A percentile compares a stretch with the other conserved stretches of the same genome.
Evolutionary conservation across 2,329 filamentous ascomycete genomes (phyloP).

Genomic region (Aspergillus clavatus): DNA sequence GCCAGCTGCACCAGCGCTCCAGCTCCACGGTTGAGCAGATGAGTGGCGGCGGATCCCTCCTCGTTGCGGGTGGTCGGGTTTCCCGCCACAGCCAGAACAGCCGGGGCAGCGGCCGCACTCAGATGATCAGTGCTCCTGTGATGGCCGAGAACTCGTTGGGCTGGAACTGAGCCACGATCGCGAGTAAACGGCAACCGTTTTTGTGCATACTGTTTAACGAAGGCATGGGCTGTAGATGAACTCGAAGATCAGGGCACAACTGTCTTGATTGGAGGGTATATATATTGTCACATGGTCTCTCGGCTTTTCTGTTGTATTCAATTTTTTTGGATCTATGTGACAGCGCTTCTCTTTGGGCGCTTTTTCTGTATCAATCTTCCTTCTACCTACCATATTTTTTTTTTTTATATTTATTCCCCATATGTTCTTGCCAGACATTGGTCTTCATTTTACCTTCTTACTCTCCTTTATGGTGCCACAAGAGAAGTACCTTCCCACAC

Average conservation of each 20-base stretch:
- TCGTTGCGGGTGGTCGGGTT: conserved; percentile 43
- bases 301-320: conserved; percentile 22
- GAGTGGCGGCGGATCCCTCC: conserved; percentile 48
- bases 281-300: conserved; percentile 18
- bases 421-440: conserved; percentile 22
- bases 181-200: conserved; percentile 10
- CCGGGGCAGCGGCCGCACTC: conserved; percentile 61
- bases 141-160: conserved; percentile 92
- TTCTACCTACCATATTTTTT: conserved; percentile 21
- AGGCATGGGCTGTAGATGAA: conserved; percentile 13
- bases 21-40: conserved; percentile 65
- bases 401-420: conserved; percentile 32
- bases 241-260: neutral
- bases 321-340: conserved; percentile 8
- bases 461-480: conserved; percentile 19
- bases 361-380: conserved; percentile 13
- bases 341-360: conserved; percentile 10
- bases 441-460: conserved; percentile 13
- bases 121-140: conserved; percentile 81
- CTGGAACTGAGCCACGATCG: conserved; percentile 66
- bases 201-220: conserved; percentile 14
- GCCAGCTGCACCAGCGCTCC: conserved; percentile 68
- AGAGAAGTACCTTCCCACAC: conserved; percentile 10
- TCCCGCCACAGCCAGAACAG: conserved; percentile 56
- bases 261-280: neutral